Conservation (phyloP, 805 yeast genomes). For the Kuraishia piskuri region DNA sequence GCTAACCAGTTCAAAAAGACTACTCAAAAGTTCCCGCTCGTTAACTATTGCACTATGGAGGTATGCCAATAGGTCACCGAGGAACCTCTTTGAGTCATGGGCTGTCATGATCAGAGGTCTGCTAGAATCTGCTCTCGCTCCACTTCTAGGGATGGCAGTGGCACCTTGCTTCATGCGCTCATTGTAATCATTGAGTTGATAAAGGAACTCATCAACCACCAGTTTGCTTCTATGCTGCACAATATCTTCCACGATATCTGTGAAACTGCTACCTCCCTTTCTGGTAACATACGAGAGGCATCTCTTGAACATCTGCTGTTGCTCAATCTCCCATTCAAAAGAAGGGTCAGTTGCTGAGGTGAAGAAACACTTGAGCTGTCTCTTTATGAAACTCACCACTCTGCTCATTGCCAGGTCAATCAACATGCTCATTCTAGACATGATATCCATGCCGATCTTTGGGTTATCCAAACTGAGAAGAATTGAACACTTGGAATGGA, state of each 20-base stretch:
- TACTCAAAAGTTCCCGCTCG: slow-evolving; percentile 69
- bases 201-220: slow-evolving; percentile 58
- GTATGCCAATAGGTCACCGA: slow-evolving; percentile 85
- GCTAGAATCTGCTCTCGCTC: slow-evolving; percentile 6
- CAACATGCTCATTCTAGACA: slow-evolving; percentile 45
- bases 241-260: slow-evolving; percentile 52
- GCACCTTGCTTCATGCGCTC: slow-evolving; percentile 5
- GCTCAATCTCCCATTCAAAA: slow-evolving; percentile 9
- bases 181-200: slow-evolving; percentile 37
- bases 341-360: slow-evolving; percentile 9
- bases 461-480: slow-evolving; percentile 65
- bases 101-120: slow-evolving; percentile 57
- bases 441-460: slow-evolving; percentile 53
- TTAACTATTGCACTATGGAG: slow-evolving; percentile 80
- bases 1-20: slow-evolving; percentile 35
- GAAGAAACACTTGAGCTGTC: slow-evolving; percentile 14
- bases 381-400: slow-evolving; percentile 31
- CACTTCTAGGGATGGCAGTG: slow-evolving; percentile 6
- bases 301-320: slow-evolving; percentile 16
- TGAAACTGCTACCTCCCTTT: slow-evolving; percentile 41
- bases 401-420: slow-evolving; percentile 47
- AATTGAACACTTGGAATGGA: slow-evolving; percentile 61
- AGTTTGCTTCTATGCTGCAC: slow-evolving; percentile 59
- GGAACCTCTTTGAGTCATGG: slow-evolving; percentile 72
- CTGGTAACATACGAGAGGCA: slow-evolving; percentile 20